These are phyloP conservation scores for Arctium lappa DNA, from an alignment of 129 eudicot species.

Conservation along the genomic window DNA sequence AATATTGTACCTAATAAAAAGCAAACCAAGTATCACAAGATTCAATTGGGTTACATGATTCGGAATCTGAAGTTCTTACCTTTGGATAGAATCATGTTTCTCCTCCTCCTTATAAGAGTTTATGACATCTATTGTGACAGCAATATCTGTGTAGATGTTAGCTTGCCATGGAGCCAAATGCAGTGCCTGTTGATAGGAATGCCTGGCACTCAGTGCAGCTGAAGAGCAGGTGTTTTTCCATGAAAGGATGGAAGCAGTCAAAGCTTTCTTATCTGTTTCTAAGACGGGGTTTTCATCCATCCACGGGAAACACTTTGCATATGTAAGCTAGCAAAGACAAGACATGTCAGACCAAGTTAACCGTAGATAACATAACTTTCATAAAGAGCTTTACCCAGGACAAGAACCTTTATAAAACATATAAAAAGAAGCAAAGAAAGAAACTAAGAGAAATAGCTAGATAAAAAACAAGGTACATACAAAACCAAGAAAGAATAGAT, in stretches of 20 bases:
- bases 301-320: slow-evolving; percentile 94
- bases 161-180: slow-evolving; percentile 97
- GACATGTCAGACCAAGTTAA: slow-evolving; percentile 1
- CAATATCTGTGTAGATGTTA: slow-evolving; percentile 78
- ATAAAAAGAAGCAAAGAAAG: neutral
- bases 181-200: slow-evolving; percentile 88
- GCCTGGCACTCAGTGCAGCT: slow-evolving; percentile 66
- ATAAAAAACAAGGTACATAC: neutral
- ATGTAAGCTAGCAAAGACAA: slow-evolving; percentile 60
- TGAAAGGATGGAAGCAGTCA: slow-evolving; percentile 53
- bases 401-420: neutral
- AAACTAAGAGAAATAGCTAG: neutral
- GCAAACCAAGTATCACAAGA: neutral
- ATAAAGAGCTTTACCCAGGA: neutral
- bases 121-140: slow-evolving; percentile 57
- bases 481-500: neutral
- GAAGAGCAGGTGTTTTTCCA: slow-evolving; percentile 66
- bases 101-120: slow-evolving; percentile 48
- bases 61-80: slow-evolving; percentile 4
- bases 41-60: slow-evolving; percentile 7
- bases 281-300: slow-evolving; percentile 48
- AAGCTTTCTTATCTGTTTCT: slow-evolving; percentile 48
- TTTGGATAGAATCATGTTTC: slow-evolving; percentile 21
- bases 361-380: slow-evolving; percentile 1
- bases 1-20: neutral